Base-by-base conservation (phyloP, 331 rosid genomes). In the Erythrophleum ivorense region DNA sequence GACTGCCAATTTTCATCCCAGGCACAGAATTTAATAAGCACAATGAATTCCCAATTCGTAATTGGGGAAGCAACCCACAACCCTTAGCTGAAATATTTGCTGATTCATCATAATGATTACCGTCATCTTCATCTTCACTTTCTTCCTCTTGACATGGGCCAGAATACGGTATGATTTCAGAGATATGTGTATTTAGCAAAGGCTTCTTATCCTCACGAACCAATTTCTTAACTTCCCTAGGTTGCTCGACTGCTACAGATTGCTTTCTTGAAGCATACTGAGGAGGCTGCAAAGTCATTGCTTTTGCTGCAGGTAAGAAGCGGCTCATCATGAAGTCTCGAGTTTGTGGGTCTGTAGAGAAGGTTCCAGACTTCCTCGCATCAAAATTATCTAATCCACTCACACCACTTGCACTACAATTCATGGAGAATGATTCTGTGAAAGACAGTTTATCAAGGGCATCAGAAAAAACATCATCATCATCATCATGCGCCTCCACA, bases 251-350 rank as follows among this genome's bases (percentile, higher is more conserved):
- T 53, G 77, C 73, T 36, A 81, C 86, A 57, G 86, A 50, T 78
- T 89, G 91, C 86, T 89, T 96, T 87, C 86, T 91, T 70, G 89
- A 81, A 76, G 92, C 80, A 88, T 91, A 88, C 52, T 87, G 95
- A 87, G 91, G 83, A 75, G 97, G 84, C 80, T 93, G 90, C 50
- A 94, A 71, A 55, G 97, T 87, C 97, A 94, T 92, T 73, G 99
- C 99, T 87, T 88, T 94, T 52, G 99, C 98, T 52, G 99, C 99
- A 18, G 94, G 91, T 73, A 96, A 87, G 88, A 94, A 96, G 14
- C 99, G 91, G 76, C 78, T 90, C 99, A 96, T 90, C 98, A 96
- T 94, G 90, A 93, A 92, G 29, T 94, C 97, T 38, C 86, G 91
- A 80, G 94, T 85, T 85, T 92, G 87, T 71, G 88, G 88, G 84